A percentile compares a stretch with the other conserved stretches of the same genome.
Evolutionary conservation across 768 basidiomycete genomes (phyloP).

Genomic region (Terana coerulea): DNA sequence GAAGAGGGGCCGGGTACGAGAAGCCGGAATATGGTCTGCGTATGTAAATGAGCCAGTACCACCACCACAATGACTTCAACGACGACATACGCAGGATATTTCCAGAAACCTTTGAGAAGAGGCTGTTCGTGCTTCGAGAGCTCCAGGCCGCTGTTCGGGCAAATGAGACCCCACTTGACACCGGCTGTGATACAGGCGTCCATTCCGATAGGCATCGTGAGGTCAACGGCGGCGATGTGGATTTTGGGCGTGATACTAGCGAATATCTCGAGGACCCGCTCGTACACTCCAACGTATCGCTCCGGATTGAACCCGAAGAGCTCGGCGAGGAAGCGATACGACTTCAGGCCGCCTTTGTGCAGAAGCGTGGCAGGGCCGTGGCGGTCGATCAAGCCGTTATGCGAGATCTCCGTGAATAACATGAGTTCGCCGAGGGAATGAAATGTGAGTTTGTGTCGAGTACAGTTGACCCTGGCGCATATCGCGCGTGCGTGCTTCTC

Average conservation of each 20-base stretch:
- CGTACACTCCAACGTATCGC: slow-evolving; percentile 9
- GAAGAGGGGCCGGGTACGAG: slow-evolving; percentile 12
- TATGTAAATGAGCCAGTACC: neutral
- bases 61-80: too few relatives aligned
- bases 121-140: slow-evolving; percentile 11
- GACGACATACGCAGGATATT: slow-evolving; percentile 14
- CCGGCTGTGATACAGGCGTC: slow-evolving; percentile 11
- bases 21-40: slow-evolving; percentile 10
- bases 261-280: slow-evolving; percentile 8
- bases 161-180: slow-evolving; percentile 9
- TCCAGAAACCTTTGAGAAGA: slow-evolving; percentile 13
- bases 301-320: slow-evolving; percentile 14
- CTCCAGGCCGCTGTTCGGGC: slow-evolving; percentile 14
- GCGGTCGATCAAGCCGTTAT: slow-evolving; percentile 11
- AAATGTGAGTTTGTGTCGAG: slow-evolving; percentile 8
- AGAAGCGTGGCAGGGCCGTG: slow-evolving; percentile 9
- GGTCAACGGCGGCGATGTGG: slow-evolving; percentile 10
- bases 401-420: slow-evolving; percentile 12
- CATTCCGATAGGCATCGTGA: slow-evolving; percentile 12
- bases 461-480: neutral
- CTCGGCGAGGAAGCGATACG: slow-evolving; percentile 13
- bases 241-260: slow-evolving; percentile 5
- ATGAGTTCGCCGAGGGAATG: slow-evolving; percentile 12
- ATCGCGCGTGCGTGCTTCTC: slow-evolving; percentile 7
- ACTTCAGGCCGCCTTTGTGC: slow-evolving; percentile 6